These are phyloP conservation scores for Alternaria sp. DNA, from an alignment of 2,329 filamentous ascomycete species.

Conservation along the genomic window DNA sequence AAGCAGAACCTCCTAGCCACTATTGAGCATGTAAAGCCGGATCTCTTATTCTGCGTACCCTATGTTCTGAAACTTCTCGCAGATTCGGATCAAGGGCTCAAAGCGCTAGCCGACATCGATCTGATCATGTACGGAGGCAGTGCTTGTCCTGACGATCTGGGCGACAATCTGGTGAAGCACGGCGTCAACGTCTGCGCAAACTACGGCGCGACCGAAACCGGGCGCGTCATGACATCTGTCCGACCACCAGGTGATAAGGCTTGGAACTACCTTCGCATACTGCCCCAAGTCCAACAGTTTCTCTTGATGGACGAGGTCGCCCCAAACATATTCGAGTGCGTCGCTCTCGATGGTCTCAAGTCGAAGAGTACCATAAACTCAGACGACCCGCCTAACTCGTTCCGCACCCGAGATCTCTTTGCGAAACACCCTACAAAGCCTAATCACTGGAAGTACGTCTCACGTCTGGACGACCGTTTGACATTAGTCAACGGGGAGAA, in stretches of 20 bases:
- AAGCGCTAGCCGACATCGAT: constrained; percentile 57
- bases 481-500: constrained; percentile 62
- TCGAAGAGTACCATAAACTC: constrained; percentile 55
- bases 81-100: constrained; percentile 65
- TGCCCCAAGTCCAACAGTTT: constrained; percentile 48
- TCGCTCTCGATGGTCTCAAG: constrained; percentile 50
- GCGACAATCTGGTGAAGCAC: constrained; percentile 61
- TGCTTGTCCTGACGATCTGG: constrained; percentile 67
- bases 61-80: constrained; percentile 71
- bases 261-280: constrained; percentile 67
- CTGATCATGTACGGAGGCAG: constrained; percentile 67
- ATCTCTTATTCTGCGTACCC: constrained; percentile 69
- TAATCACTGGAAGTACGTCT: constrained; percentile 59
- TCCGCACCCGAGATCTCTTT: constrained; percentile 62
- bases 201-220: constrained; percentile 70
- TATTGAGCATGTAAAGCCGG: constrained; percentile 46
- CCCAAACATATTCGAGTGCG: constrained; percentile 53
- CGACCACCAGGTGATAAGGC: constrained; percentile 62
- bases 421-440: constrained; percentile 54
- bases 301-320: constrained; percentile 53
- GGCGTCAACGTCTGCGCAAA: constrained; percentile 63
- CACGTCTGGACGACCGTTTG: constrained; percentile 58
- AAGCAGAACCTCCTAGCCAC: constrained; percentile 28
- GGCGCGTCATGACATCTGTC: constrained; percentile 69
- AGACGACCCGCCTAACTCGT: constrained; percentile 55